phyloP scores from a whole-genome alignment of 1,139 yeast genomes.

The Debaryomyces subglobosus region DNA sequence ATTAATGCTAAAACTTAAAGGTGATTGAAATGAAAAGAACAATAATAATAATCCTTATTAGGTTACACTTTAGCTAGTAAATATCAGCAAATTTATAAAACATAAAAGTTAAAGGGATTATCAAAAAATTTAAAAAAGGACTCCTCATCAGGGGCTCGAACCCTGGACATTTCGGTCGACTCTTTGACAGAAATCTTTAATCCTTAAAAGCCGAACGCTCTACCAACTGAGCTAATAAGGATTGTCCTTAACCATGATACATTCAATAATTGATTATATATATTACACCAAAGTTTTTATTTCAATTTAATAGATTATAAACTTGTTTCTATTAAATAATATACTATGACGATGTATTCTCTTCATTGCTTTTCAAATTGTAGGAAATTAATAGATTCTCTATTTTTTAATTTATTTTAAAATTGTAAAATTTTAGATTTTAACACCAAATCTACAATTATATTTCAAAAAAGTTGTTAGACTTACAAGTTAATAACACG shows the following conservation, averaged over 20 bases:
- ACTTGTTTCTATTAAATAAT: neutral
- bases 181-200: no score
- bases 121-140: no score
- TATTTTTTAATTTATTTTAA: neutral
- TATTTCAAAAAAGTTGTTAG: no score
- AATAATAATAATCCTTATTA: neutral
- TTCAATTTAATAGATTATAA: neutral
- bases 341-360: neutral
- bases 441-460: neutral
- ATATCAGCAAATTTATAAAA: constrained; percentile 5
- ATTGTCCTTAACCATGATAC: constrained; percentile 8
- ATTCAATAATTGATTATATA: neutral
- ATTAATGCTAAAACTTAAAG: no score
- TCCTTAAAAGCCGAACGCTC: no score
- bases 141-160: no score
- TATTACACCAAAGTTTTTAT: no score
- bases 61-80: neutral
- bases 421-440: neutral
- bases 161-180: no score
- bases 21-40: constrained; percentile 12
- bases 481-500: no score
- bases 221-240: constrained; percentile 26
- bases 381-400: neutral
- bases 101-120: constrained; percentile 8
- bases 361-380: neutral